These are phyloP conservation scores for Hypoxylon rubiginosum DNA, from an alignment of 2,329 filamentous ascomycete species.

Conservation along the genomic window DNA sequence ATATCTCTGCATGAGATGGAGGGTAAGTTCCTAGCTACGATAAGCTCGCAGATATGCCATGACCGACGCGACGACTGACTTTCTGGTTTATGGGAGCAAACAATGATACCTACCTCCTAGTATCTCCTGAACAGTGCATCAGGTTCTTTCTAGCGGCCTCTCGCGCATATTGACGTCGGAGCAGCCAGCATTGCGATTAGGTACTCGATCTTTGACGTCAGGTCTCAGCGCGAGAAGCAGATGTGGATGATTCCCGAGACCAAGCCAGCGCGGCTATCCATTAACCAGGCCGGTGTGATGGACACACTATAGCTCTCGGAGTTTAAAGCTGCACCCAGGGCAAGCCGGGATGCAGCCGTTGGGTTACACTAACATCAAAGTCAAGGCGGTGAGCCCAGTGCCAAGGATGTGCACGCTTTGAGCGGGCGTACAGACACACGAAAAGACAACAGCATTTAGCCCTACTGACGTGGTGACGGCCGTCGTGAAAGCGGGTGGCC, in stretches of 20 bases:
- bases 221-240: neutral
- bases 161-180: neutral
- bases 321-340: neutral
- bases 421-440: conserved; percentile 48
- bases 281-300: conserved; percentile 21
- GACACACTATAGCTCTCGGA: conserved; percentile 43
- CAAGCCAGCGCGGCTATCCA: conserved; percentile 26
- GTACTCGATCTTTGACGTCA: neutral
- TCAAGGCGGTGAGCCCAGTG: conserved; percentile 43
- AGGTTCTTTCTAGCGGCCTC: neutral
- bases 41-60: neutral
- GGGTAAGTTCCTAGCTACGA: neutral
- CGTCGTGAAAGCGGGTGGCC: conserved; percentile 39
- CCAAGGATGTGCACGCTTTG: conserved; percentile 49
- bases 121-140: neutral
- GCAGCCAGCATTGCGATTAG: neutral
- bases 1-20: neutral
- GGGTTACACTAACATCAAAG: conserved; percentile 24
- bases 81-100: neutral
- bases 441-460: conserved; percentile 36
- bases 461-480: conserved; percentile 45
- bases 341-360: neutral
- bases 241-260: neutral
- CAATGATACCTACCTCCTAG: neutral
- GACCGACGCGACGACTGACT: neutral